phyloP scores from a whole-genome alignment of 2,329 filamentous ascomycete species.

The Tolypocladium cylindrosporum region DNA sequence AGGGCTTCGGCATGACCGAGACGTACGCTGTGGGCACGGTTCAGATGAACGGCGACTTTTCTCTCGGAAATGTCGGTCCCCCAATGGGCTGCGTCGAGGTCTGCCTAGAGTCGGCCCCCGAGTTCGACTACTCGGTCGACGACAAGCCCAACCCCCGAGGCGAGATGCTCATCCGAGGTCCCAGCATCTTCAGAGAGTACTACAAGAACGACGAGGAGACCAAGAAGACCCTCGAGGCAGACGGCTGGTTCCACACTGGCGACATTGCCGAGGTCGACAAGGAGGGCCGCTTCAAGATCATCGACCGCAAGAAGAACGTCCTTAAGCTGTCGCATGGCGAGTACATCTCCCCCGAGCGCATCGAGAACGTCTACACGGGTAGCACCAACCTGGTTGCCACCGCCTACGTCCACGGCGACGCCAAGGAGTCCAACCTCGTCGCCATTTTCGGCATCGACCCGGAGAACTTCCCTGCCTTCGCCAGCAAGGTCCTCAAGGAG shows the following conservation, averaged over 20 bases:
- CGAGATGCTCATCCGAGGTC: conserved; percentile 75
- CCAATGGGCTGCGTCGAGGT: conserved; percentile 59
- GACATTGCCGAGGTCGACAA: conserved; percentile 83
- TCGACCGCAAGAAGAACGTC: conserved; percentile 98
- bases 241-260: conserved; percentile 96
- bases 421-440: conserved; percentile 70
- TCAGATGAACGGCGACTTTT: conserved; percentile 63
- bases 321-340: conserved; percentile 96
- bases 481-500: conserved; percentile 64
- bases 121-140: conserved; percentile 83
- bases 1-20: conserved; percentile 93
- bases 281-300: conserved; percentile 79
- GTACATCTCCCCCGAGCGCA: conserved; percentile 93
- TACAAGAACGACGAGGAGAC: conserved; percentile 88
- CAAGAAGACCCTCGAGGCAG: conserved; percentile 65
- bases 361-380: conserved; percentile 88
- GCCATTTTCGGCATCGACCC: conserved; percentile 84
- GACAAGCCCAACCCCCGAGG: conserved; percentile 87
- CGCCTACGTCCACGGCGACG: conserved; percentile 87
- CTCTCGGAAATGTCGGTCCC: conserved; percentile 71
- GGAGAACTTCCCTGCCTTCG: conserved; percentile 70
- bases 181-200: conserved; percentile 76
- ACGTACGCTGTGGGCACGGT: conserved; percentile 69
- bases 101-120: conserved; percentile 78
- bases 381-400: conserved; percentile 68